Conservation (phyloP, 306 rosid species). For the Cucurbita argyrosperma region DNA sequence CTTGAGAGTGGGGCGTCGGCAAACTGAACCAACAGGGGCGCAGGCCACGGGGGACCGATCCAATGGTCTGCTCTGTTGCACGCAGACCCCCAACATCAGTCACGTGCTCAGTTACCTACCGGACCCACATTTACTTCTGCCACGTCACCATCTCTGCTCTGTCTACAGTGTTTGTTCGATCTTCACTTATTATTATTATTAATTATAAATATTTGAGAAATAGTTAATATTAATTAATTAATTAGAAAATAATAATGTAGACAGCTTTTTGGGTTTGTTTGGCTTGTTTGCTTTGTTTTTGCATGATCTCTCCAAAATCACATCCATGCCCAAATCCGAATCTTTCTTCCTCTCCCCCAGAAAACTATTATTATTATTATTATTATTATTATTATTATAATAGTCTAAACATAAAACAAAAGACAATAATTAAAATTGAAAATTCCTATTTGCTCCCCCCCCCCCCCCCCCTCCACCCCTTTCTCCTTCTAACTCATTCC, state of each 20-base stretch:
- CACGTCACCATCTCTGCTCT: not conserved
- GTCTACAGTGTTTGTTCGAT: not conserved
- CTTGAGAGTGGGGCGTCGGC: not conserved
- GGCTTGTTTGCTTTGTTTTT: not conserved
- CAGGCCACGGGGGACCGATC: slow-evolving; percentile 3
- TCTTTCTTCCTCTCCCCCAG: not conserved
- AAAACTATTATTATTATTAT: not conserved
- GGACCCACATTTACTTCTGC: not conserved
- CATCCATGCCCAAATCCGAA: not conserved
- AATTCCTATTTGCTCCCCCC: slow-evolving; percentile 10
- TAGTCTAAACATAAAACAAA: not conserved
- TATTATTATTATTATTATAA: not conserved
- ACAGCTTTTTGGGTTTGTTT: not conserved
- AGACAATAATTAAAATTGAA: not conserved
- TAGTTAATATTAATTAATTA: not conserved
- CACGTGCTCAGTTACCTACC: not conserved
- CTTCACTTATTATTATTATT: not conserved
- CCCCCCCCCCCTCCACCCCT: not conserved
- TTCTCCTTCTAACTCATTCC: slow-evolving; percentile 2
- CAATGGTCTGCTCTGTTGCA: not conserved
- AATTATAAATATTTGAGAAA: not conserved
- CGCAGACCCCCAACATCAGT: slow-evolving; percentile 3
- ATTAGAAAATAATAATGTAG: not conserved
- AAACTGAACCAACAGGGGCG: not conserved
- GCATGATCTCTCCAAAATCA: slow-evolving; percentile 3